A percentile compares a stretch with the other conserved stretches of the same genome.
Conservation (phyloP, 495 filamentous ascomycete species). For the Halenospora varia region DNA sequence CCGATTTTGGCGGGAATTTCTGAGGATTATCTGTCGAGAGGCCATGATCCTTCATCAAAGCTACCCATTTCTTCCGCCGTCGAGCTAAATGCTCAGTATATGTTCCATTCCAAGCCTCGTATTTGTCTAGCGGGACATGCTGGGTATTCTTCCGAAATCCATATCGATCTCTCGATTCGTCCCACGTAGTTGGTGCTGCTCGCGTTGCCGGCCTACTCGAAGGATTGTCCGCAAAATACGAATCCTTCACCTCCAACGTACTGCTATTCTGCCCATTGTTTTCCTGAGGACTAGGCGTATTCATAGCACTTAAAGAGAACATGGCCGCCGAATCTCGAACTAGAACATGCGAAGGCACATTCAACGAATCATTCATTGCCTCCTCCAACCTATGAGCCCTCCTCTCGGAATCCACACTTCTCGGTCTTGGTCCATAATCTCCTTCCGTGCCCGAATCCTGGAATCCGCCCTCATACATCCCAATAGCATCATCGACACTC, state of each 20-base stretch:
- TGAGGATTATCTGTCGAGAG: slow-evolving; percentile 67
- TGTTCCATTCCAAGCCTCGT: slow-evolving; percentile 72
- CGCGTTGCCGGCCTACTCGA: slow-evolving; percentile 6
- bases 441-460: slow-evolving; percentile 40
- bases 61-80: slow-evolving; percentile 75
- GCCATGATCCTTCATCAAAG: slow-evolving; percentile 70
- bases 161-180: slow-evolving; percentile 66
- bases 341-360: slow-evolving; percentile 18
- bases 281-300: slow-evolving; percentile 8
- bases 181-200: slow-evolving; percentile 5
- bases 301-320: slow-evolving; percentile 18
- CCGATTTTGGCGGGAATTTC: slow-evolving; percentile 72
- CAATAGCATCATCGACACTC: slow-evolving; percentile 89
- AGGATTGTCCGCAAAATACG: slow-evolving; percentile 21
- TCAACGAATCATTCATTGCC: slow-evolving; percentile 38
- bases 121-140: slow-evolving; percentile 69
- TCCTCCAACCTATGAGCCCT: slow-evolving; percentile 37
- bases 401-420: slow-evolving; percentile 25
- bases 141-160: slow-evolving; percentile 88
- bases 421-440: slow-evolving; percentile 19
- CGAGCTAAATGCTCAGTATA: slow-evolving; percentile 69
- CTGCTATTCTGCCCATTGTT: slow-evolving; percentile 17
- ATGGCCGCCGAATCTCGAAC: slow-evolving; percentile 36
- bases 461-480: slow-evolving; percentile 87
- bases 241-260: slow-evolving; percentile 21